A percentile compares a stretch with the other conserved stretches of the same genome.
These are phyloP conservation scores for Begonia fuchsioides DNA, from an alignment of 306 rosid species.

Conservation along the genomic window DNA sequence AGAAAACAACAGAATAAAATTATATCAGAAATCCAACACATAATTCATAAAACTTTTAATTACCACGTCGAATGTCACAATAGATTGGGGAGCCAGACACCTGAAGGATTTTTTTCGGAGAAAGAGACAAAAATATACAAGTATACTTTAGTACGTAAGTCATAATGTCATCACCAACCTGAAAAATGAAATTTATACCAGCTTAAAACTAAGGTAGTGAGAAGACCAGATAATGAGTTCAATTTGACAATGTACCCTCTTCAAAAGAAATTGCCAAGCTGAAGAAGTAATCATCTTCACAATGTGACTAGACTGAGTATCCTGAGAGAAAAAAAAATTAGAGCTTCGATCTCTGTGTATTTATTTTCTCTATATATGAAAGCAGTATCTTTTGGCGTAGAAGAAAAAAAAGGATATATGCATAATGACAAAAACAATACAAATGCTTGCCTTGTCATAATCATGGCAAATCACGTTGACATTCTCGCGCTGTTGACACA, in stretches of 20 bases:
- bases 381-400: neutral
- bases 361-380: no score
- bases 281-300: conserved; percentile 42
- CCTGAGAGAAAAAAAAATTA: conserved; percentile 19
- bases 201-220: neutral
- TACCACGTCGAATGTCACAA: neutral
- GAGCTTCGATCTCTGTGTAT: no score
- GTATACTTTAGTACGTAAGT: conserved; percentile 30
- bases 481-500: conserved; percentile 4
- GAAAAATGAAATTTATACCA: conserved; percentile 10
- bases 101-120: conserved; percentile 39
- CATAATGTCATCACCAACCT: conserved; percentile 61
- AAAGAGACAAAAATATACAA: conserved; percentile 47
- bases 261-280: conserved; percentile 53
- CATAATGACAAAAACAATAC: neutral
- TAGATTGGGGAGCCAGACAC: conserved; percentile 52
- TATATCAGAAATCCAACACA: no score
- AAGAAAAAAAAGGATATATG: neutral
- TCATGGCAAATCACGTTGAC: conserved; percentile 45
- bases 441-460: conserved; percentile 30
- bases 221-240: neutral
- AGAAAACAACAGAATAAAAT: no score
- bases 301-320: conserved; percentile 23
- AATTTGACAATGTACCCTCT: conserved; percentile 44
- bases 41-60: no score